phyloP scores from a whole-genome alignment of 208 protist genomes.

The Crithidia acanthocephali region DNA sequence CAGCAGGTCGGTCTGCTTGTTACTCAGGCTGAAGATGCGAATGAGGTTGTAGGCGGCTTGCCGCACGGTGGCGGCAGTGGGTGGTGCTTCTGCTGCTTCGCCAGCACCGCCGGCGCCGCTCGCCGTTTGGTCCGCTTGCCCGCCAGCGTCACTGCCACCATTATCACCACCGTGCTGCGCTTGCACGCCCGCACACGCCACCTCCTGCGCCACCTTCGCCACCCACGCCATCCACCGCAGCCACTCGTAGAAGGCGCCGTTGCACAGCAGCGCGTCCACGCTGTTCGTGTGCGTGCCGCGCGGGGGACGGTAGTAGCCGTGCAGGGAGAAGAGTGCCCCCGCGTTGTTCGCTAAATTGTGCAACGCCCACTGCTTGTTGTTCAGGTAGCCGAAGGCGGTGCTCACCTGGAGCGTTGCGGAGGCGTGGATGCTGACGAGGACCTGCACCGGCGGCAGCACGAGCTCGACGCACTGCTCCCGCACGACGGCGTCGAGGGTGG shows the following conservation, averaged over 20 bases:
- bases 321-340: slow-evolving; percentile 25
- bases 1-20: slow-evolving; percentile 41
- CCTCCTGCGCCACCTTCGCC: slow-evolving; percentile 8
- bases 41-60: slow-evolving; percentile 30
- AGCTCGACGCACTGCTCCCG: slow-evolving; percentile 30
- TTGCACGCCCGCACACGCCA: slow-evolving; percentile 2
- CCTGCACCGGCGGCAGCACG: slow-evolving; percentile 16
- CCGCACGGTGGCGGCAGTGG: slow-evolving; percentile 7
- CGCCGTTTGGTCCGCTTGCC: too few relatives aligned
- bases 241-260: slow-evolving; percentile 63
- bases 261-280: slow-evolving; percentile 47
- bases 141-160: too few relatives aligned
- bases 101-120: neutral
- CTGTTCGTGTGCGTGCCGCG: slow-evolving; percentile 32
- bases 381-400: slow-evolving; percentile 32
- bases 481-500: slow-evolving; percentile 18
- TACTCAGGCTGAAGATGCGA: slow-evolving; percentile 36
- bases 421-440: slow-evolving; percentile 43
- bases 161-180: too few relatives aligned
- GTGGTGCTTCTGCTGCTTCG: neutral
- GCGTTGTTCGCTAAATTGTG: slow-evolving; percentile 28
- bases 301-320: slow-evolving; percentile 43
- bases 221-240: slow-evolving; percentile 53
- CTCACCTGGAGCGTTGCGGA: slow-evolving; percentile 38
- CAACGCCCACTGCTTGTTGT: slow-evolving; percentile 54